Base-by-base conservation (phyloP, 805 yeast species). In the Jamesozyma spencerorum region DNA sequence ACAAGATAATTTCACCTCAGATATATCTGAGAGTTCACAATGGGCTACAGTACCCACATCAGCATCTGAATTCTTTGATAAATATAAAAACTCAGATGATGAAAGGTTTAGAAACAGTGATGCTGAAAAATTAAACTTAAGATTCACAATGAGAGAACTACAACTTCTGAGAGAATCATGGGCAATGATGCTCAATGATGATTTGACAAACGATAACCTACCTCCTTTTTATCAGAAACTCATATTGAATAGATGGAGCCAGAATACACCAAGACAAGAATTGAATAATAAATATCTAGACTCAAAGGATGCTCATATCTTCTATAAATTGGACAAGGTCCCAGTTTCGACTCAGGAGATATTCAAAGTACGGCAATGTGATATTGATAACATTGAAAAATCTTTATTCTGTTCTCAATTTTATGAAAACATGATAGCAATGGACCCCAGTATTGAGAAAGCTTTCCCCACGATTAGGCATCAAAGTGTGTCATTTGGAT, bases 401-500 rank as follows among this genome's bases (percentile, higher is more conserved):
- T 76, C 85, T 1, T 61, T 81, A 24, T 85, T 85, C 56, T 82
- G 90, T 53, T 70, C 79, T 40, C 94, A 85, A 57, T 74, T 85
- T 54, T 85, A 84, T 61, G 72, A 77, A 39, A 85, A 83, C 53
- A 61, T 85, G 38, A 63, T 84, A 30, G 58, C 74, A 0, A 72
- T 75, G 72, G 75, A 72, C 48, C 78, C 85, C 0, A 64, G 64
- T 12, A 65, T 85, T 45, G 85, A 79, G 48, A 68, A 65, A 31
- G 55, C 77, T 54, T 83, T 81, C 57, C 94, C 94, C 0, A 75
- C 84, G 5, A 75, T 84, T 47, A 72, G 73, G 46, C 87, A 82
- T 55, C 94, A 85, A 62, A 86, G 92, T 1, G 74, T 77, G 13
- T 74, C 88, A 6, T 80, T 85, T 65, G 86, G 90, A 0, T 87